These are phyloP conservation scores for Suillus weaverae DNA, from an alignment of 768 basidiomycete species.

Conservation along the genomic window DNA sequence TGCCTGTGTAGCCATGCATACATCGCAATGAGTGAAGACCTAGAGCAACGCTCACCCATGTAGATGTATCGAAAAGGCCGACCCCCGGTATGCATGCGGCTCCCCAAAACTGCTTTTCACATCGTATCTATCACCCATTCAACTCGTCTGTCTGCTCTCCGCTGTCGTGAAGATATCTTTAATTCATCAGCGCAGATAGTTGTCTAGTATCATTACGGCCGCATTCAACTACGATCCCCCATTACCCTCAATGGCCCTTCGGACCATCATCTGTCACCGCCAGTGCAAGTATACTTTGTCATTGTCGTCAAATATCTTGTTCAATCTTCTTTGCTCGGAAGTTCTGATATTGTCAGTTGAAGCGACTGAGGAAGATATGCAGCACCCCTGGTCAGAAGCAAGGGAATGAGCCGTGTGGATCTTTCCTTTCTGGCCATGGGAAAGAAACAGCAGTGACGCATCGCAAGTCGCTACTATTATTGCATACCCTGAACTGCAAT, in stretches of 20 bases:
- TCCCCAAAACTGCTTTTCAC: neutral
- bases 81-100: neutral
- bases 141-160: neutral
- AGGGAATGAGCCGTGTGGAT: neutral
- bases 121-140: neutral
- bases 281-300: neutral
- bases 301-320: neutral
- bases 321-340: neutral
- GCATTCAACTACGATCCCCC: neutral
- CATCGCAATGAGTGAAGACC: neutral
- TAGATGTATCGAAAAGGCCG: neutral
- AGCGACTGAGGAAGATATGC: neutral
- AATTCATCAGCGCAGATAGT: neutral
- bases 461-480: neutral
- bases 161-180: neutral
- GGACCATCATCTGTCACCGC: neutral
- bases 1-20: neutral
- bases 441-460: neutral
- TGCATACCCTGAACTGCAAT: neutral
- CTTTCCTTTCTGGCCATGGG: neutral
- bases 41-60: neutral
- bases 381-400: neutral
- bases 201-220: neutral
- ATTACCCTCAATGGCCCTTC: neutral
- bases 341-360: neutral